phyloP scores from a whole-genome alignment of 495 filamentous ascomycete genomes.

The Aspergillus affinis region DNA sequence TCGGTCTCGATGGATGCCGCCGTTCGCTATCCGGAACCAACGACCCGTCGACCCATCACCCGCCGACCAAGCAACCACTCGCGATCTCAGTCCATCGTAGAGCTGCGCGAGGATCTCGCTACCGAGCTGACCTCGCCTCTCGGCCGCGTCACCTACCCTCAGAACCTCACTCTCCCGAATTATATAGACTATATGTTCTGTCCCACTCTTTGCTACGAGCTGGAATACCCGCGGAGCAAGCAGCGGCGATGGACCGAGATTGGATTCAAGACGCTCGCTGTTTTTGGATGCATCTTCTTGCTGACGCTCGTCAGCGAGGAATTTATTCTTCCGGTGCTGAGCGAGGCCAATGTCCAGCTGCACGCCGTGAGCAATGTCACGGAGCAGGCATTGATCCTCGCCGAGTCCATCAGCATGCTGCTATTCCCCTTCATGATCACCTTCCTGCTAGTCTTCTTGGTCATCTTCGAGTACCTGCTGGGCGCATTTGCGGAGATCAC shows the following conservation, averaged over 20 bases:
- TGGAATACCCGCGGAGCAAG: slow-evolving; percentile 86
- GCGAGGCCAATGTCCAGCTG: slow-evolving; percentile 69
- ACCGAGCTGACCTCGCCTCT: slow-evolving; percentile 87
- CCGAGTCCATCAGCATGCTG: slow-evolving; percentile 90
- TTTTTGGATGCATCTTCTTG: slow-evolving; percentile 96
- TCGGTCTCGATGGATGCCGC: slow-evolving; percentile 66
- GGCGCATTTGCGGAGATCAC: slow-evolving; percentile 94
- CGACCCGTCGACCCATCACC: slow-evolving; percentile 34
- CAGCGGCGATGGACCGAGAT: slow-evolving; percentile 78
- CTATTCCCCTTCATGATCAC: slow-evolving; percentile 98
- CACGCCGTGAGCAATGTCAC: slow-evolving; percentile 52
- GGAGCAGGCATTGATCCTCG: slow-evolving; percentile 76
- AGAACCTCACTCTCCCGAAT: slow-evolving; percentile 79
- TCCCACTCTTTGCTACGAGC: slow-evolving; percentile 94
- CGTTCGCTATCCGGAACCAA: slow-evolving; percentile 73
- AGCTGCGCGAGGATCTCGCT: slow-evolving; percentile 83
- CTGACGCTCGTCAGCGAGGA: slow-evolving; percentile 89
- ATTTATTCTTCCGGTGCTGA: slow-evolving; percentile 88
- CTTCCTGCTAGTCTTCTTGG: slow-evolving; percentile 90
- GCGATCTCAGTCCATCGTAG: slow-evolving; percentile 52
- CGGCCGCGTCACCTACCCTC: slow-evolving; percentile 85
- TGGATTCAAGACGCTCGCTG: slow-evolving; percentile 79
- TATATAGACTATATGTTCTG: slow-evolving; percentile 88
- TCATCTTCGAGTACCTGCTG: slow-evolving; percentile 95
- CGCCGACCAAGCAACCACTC: slow-evolving; percentile 26